Base-by-base conservation (phyloP, 345 rosid genomes). In the Moricandia moricandioides region DNA sequence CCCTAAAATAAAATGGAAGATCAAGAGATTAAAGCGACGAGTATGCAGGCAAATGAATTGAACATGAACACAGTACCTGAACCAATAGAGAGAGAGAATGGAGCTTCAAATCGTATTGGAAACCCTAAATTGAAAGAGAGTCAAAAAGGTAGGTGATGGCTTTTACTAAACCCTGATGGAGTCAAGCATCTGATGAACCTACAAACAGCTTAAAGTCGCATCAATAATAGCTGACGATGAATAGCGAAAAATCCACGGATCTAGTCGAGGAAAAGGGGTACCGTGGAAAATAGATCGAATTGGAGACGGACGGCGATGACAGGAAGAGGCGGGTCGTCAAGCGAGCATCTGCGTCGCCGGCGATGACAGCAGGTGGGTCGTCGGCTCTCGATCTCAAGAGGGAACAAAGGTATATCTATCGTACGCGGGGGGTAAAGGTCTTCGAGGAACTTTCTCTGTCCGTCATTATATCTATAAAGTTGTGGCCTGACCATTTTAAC, bases 1-100 rank as follows among this genome's bases (percentile, higher is more conserved):
- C 97, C 88, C 17, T 45, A 45, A 43, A 43, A 30, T 2, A 37
- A 40, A 57, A 57, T 54, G 39, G 10, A 69, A 30, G 58, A 40
- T 40, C 4, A 33, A 33, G 8, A 51, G 51, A 21, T 6, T 8
- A 56, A 73, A 30, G 54, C 30, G 34, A 51, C 58, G 56, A 61
- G 39, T 17, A 6, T 29, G 24, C 1, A 10, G 3, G 3, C 2
- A 3, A 10, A 24, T 21, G 69, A 11, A n/a, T 24, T 51, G 8
- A 51, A 16, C 37, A 21, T 37, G 67, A 65, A 4, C 4, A 18
- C 11, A n/a, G n/a, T 67, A 74, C 78, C 78, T 74, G 52, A 18
- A n/a, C n/a, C n/a, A 43, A 55, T 3, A 67, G 59, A 24, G 24
- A 34, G 29, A 21, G 2, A 1, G 1, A 21, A 8, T 3, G 45